Conservation (phyloP, 768 basidiomycete species). For the Pisolithus albus region DNA sequence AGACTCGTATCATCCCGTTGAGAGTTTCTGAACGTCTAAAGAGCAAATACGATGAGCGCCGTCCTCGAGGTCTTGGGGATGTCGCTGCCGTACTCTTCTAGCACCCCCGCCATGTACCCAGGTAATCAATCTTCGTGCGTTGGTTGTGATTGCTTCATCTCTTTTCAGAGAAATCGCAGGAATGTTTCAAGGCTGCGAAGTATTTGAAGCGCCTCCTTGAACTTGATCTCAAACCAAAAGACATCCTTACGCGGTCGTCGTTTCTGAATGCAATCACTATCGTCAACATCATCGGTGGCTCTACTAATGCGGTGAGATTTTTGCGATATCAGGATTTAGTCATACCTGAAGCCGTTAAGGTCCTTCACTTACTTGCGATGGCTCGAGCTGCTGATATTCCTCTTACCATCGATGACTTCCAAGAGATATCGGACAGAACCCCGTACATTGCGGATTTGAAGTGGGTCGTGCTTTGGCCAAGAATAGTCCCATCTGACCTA, state of each 20-base stretch:
- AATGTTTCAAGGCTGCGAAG: conserved; percentile 72
- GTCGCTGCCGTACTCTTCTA: conserved; percentile 73
- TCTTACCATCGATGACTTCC: conserved; percentile 83
- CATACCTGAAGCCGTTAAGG: conserved; percentile 33
- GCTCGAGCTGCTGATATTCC: conserved; percentile 72
- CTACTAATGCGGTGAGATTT: conserved; percentile 70
- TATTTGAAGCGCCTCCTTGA: conserved; percentile 72
- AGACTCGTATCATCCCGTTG: background rate
- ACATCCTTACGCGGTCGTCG: conserved; percentile 60
- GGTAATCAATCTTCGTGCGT: conserved; percentile 31
- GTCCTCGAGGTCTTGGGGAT: conserved; percentile 80
- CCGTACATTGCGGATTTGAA: conserved; percentile 84
- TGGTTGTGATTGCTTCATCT: background rate
- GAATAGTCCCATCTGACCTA: conserved; percentile 2
- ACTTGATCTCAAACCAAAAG: conserved; percentile 76
- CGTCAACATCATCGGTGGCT: conserved; percentile 76
- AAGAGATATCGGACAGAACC: conserved; percentile 68
- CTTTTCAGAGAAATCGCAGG: conserved; percentile 65
- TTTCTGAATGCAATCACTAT: conserved; percentile 83
- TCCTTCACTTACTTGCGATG: conserved; percentile 79
- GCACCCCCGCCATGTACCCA: conserved; percentile 67
- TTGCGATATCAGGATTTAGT: background rate
- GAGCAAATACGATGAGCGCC: conserved; percentile 86
- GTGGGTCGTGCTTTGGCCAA: conserved; percentile 28
- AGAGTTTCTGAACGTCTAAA: conserved; percentile 14